A percentile compares a stretch with the other conserved stretches of the same genome.
These are phyloP conservation scores for Erucastrum elatum DNA, from an alignment of 345 rosid species.

Conservation along the genomic window DNA sequence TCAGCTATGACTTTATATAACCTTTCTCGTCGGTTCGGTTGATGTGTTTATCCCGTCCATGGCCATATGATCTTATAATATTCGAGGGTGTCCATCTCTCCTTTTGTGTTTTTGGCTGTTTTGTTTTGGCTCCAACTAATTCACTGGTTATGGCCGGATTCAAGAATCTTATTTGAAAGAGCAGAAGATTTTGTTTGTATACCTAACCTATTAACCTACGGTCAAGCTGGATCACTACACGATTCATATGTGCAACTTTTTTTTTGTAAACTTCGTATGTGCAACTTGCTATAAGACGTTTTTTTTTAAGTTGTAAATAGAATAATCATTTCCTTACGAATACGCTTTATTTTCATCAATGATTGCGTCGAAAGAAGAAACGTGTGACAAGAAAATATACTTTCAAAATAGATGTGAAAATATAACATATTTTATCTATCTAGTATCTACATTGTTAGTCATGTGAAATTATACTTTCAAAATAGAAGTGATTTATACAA, in stretches of 20 bases:
- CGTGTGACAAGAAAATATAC: constrained; percentile 1
- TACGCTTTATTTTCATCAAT: constrained; percentile 3
- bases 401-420: neutral
- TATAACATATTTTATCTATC: neutral
- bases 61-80: neutral
- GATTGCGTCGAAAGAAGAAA: neutral
- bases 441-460: neutral
- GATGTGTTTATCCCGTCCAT: neutral
- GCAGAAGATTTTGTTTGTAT: neutral
- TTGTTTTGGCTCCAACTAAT: neutral
- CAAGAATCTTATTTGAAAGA: neutral
- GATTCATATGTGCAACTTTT: neutral
- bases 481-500: too few species aligned
- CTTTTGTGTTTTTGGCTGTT: neutral
- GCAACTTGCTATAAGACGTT: neutral
- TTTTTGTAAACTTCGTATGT: too few species aligned
- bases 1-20: neutral
- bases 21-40: neutral
- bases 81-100: neutral
- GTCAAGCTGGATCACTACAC: neutral
- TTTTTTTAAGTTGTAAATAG: neutral
- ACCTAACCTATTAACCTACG: neutral
- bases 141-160: neutral
- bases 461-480: neutral
- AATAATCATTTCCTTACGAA: neutral